Base-by-base conservation (phyloP, 2,329 filamentous ascomycete species). In the Aspergillus transmontanensis region DNA sequence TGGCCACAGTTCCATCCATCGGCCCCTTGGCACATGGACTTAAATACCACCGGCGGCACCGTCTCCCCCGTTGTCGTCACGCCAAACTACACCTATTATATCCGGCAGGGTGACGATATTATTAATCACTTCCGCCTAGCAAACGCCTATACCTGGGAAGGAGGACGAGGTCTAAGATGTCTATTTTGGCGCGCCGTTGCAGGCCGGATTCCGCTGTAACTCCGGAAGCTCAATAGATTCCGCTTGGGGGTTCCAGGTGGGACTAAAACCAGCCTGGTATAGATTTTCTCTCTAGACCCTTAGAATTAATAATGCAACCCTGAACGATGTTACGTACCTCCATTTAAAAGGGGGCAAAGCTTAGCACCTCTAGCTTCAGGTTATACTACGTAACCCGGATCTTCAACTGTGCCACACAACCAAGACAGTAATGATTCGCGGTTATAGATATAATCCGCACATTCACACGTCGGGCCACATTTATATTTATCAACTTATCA, bases 81-180 rank as follows among this genome's bases (percentile, higher is more conserved):
- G 61, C 21, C 66, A 51, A 62, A 70, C 69, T 32, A 73, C 69
- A 61, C 68, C 64, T 61, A 70, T 71, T 69, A 69, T 70, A 43
- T 68, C n/a, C 65, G 68, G 1, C 64, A 71, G 65, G 70, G 68
- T 0, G 71, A 70, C 59, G 78, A 68, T 39, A 71, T 79, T 19
- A 69, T 73, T 10, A 82, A 83, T 59, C 65, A 73, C 3, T 77
- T 85, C 62, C 71, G 68, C 0, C 56, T 84, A 32, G 79, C 78
- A 6, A 72, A 83, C 68, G 82, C 78, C 1, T 79, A 75, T 61
- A 72, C 71, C 3, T 85, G 83, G 83, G 83, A 85, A 61, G 82
- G 77, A 1, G 81, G 80, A 0, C 72, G 83, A 23, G 83, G 83
- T 0, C 6, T 30, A 26, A 19, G 48, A 30, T 51, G 65, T 66